A percentile compares a stretch with the other conserved stretches of the same genome.
These are phyloP conservation scores for Raffaelea ambrosiae DNA, from an alignment of 2,329 filamentous ascomycete species.

Conservation along the genomic window DNA sequence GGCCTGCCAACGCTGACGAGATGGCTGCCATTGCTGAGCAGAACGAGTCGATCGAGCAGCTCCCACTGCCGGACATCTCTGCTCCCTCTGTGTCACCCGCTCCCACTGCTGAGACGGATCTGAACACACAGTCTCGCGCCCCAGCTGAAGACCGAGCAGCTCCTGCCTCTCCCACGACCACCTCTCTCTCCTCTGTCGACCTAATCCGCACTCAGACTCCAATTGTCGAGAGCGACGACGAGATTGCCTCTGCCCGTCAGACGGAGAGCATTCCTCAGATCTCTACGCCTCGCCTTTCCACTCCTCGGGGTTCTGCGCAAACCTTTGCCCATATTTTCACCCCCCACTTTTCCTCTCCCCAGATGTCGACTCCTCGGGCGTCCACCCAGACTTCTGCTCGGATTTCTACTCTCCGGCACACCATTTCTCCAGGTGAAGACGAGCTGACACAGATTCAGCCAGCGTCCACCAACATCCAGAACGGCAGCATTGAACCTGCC, in stretches of 20 bases:
- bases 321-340: background rate
- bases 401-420: too few relatives aligned
- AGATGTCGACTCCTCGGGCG: too few relatives aligned
- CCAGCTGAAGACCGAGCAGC: background rate
- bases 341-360: background rate
- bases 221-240: background rate
- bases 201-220: conserved; percentile 2
- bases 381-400: too few relatives aligned
- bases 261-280: background rate
- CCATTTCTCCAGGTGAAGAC: too few relatives aligned
- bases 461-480: too few relatives aligned
- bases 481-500: too few relatives aligned
- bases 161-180: background rate
- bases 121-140: background rate
- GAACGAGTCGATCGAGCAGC: conserved; percentile 4
- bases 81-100: background rate
- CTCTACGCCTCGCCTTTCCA: background rate
- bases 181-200: conserved; percentile 5
- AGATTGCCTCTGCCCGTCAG: background rate
- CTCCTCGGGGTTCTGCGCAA: too few relatives aligned
- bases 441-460: too few relatives aligned
- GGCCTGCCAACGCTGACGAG: conserved; percentile 15
- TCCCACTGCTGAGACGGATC: background rate
- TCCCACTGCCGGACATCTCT: background rate
- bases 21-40: conserved; percentile 18